A percentile compares a stretch with the other conserved stretches of the same genome.
Conservation (phyloP, 1,139 yeast genomes). For the Yamadazyma triangularis region DNA sequence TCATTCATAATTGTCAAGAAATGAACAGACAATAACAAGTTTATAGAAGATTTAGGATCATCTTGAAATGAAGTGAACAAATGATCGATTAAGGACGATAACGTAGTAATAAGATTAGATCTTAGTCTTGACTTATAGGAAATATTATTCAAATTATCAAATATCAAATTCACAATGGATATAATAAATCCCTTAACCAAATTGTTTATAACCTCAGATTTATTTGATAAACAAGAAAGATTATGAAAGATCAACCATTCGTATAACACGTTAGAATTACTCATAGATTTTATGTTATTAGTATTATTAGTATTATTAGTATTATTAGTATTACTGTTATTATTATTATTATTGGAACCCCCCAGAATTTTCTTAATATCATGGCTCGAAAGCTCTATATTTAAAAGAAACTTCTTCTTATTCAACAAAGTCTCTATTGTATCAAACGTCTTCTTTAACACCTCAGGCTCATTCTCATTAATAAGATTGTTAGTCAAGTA, state of each 20-base stretch:
- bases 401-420: constrained; percentile 24
- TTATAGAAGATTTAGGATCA: too few species aligned
- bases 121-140: constrained; percentile 9
- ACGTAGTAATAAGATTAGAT: not conserved
- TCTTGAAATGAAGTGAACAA: constrained; percentile 1
- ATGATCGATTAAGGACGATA: constrained; percentile 3
- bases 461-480: constrained; percentile 1
- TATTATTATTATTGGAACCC: not conserved
- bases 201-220: constrained; percentile 13
- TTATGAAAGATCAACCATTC: constrained; percentile 5
- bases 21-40: constrained; percentile 19
- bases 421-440: constrained; percentile 29
- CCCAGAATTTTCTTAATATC: not conserved
- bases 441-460: constrained; percentile 18
- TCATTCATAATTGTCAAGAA: constrained; percentile 35
- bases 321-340: too few species aligned
- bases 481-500: not conserved
- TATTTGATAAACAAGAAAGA: constrained; percentile 1
- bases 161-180: constrained; percentile 25
- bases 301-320: too few species aligned
- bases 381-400: constrained; percentile 7
- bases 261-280: not conserved
- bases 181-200: constrained; percentile 28
- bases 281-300: too few species aligned
- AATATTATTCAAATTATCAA: constrained; percentile 26